A percentile compares a stretch with the other conserved stretches of the same genome.
Conservation (phyloP, 2,329 filamentous ascomycete genomes). For the Acrocalymma vagum region DNA sequence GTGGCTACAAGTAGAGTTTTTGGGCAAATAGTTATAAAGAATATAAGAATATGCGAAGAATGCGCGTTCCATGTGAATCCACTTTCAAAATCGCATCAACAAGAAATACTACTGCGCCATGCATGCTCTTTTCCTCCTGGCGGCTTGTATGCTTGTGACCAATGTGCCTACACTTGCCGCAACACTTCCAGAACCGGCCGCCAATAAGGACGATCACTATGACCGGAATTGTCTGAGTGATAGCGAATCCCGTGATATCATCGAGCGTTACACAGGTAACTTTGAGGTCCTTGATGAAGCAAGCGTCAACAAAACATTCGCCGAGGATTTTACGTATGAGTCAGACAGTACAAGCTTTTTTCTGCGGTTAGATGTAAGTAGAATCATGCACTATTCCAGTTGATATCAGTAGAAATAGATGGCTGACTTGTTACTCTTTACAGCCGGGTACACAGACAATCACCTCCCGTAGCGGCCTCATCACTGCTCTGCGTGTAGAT, state of each 20-base stretch:
- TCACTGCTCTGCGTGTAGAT: neutral
- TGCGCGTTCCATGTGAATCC: neutral
- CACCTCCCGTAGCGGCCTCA: conserved; percentile 1
- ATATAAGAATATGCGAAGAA: conserved; percentile 2
- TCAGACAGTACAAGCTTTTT: conserved; percentile 1
- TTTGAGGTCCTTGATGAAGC: conserved; percentile 1
- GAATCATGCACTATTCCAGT: neutral
- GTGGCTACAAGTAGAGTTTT: neutral
- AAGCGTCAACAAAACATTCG: conserved; percentile 2
- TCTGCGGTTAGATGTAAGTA: neutral
- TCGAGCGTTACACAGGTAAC: conserved; percentile 2
- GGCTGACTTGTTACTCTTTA: neutral
- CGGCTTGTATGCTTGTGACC: neutral
- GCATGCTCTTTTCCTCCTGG: neutral
- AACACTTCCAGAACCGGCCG: neutral
- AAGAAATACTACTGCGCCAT: neutral
- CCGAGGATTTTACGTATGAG: conserved; percentile 1
- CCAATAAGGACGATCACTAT: neutral
- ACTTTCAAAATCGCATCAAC: neutral
- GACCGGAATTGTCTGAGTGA: conserved; percentile 2
- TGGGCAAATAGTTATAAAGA: too few relatives aligned
- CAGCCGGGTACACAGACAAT: neutral
- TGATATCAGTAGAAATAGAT: neutral
- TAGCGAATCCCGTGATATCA: conserved; percentile 1
- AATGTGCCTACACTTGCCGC: neutral